Evolutionary conservation across 306 rosid genomes (phyloP).

Genomic region (Canavalia ensiformis): DNA sequence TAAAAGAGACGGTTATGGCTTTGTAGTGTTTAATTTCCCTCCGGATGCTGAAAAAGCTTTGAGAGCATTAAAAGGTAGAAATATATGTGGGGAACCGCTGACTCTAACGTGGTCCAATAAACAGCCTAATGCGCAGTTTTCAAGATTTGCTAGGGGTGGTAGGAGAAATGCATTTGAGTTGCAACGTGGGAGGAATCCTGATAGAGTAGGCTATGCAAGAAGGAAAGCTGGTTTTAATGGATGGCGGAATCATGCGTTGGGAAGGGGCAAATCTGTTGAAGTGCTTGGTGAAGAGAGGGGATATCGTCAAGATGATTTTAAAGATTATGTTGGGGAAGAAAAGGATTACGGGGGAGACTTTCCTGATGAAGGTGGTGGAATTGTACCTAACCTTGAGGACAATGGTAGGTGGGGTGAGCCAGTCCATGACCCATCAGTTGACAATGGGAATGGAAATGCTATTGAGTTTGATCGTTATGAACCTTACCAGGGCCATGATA

Average conservation of each 20-base stretch:
- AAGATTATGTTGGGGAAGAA: constrained; percentile 51
- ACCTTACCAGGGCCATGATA: constrained; percentile 60
- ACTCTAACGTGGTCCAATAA: constrained; percentile 68
- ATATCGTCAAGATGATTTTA: constrained; percentile 38
- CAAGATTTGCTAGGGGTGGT: constrained; percentile 51
- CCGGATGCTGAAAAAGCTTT: constrained; percentile 66
- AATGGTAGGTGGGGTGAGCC: constrained; percentile 63
- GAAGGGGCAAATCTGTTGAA: constrained; percentile 52
- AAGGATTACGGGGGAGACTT: constrained; percentile 46
- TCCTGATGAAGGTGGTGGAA: constrained; percentile 53
- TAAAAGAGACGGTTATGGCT: constrained; percentile 74
- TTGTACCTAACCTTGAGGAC: constrained; percentile 48
- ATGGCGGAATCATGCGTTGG: constrained; percentile 48
- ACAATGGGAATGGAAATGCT: constrained; percentile 47
- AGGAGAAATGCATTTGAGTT: constrained; percentile 40
- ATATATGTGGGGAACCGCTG: constrained; percentile 64
- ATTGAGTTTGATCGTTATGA: constrained; percentile 60
- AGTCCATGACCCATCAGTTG: constrained; percentile 48
- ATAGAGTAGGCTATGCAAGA: constrained; percentile 39
- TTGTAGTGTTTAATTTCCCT: constrained; percentile 63
- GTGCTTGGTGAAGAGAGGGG: constrained; percentile 48
- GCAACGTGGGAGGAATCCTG: constrained; percentile 45
- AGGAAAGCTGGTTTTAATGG: constrained; percentile 49
- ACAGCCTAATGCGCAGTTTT: constrained; percentile 59
- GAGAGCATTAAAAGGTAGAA: constrained; percentile 64